A percentile compares a stretch with the other conserved stretches of the same genome.
These are phyloP conservation scores for Trichosporon ovoides DNA, from an alignment of 1,284 basidiomycete species.

Conservation along the genomic window DNA sequence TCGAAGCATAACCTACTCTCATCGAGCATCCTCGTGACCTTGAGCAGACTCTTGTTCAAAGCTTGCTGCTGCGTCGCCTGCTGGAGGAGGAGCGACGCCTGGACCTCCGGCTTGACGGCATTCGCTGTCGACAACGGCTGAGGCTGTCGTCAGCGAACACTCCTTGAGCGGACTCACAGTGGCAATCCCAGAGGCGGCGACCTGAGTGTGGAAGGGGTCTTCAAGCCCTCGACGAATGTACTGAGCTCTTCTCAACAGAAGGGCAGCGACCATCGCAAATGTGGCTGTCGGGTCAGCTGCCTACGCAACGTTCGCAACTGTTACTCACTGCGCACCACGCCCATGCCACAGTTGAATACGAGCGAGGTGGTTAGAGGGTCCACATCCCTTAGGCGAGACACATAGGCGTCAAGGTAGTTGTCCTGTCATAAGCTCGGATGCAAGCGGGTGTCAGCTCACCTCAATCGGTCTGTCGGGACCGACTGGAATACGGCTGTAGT, in stretches of 20 bases:
- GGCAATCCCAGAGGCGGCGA: conserved; percentile 36
- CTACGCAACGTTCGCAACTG: not conserved
- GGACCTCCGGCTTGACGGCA: conserved; percentile 19
- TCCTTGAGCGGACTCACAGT: conserved; percentile 30
- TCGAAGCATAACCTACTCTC: conserved; percentile 29
- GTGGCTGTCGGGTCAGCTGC: conserved; percentile 54
- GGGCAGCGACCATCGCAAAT: conserved; percentile 94
- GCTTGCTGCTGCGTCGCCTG: conserved; percentile 79
- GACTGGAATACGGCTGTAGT: conserved; percentile 85
- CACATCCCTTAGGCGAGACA: conserved; percentile 71
- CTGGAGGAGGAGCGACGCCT: conserved; percentile 48
- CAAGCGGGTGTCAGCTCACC: conserved; percentile 43
- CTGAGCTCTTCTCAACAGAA: conserved; percentile 80
- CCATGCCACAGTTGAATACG: conserved; percentile 97
- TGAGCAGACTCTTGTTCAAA: conserved; percentile 71
- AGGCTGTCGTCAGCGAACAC: conserved; percentile 11
- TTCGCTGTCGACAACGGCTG: not conserved
- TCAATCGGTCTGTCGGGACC: conserved; percentile 83
- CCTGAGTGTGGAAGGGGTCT: conserved; percentile 60
- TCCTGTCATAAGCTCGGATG: conserved; percentile 53
- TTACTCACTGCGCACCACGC: conserved; percentile 69
- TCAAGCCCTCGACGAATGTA: conserved; percentile 67
- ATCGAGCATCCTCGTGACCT: conserved; percentile 77
- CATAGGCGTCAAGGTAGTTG: conserved; percentile 90
- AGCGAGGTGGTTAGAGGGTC: conserved; percentile 77